Evolutionary conservation across 1,284 basidiomycete genomes (phyloP).

Genomic region (Apiotrichum gracile): DNA sequence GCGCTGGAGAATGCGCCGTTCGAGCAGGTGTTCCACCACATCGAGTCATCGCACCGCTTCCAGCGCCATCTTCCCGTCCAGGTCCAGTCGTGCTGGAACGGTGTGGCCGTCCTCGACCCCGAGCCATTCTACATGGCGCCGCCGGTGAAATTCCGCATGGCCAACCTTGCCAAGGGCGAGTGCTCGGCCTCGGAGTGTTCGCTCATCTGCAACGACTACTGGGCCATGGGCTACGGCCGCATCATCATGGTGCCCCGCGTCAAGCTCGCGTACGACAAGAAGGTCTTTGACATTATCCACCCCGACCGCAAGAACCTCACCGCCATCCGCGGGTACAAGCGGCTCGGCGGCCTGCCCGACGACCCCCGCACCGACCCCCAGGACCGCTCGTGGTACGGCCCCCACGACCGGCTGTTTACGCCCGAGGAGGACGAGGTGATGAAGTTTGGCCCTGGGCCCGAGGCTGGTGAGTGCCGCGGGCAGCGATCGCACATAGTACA

Average conservation of each 20-base stretch:
- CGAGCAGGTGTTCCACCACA: conserved; percentile 82
- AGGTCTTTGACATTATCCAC: conserved; percentile 89
- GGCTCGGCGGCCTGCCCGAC: conserved; percentile 84
- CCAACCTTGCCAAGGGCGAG: conserved; percentile 66
- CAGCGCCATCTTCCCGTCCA: conserved; percentile 85
- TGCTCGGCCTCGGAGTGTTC: conserved; percentile 90
- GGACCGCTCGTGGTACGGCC: conserved; percentile 86
- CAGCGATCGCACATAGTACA: no score
- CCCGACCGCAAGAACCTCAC: conserved; percentile 79
- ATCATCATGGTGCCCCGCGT: conserved; percentile 95
- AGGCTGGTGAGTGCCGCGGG: conserved; percentile 60
- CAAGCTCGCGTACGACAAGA: conserved; percentile 88
- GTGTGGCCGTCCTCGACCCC: conserved; percentile 85
- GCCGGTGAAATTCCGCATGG: conserved; percentile 89
- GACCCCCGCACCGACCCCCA: conserved; percentile 91
- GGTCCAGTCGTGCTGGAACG: conserved; percentile 96
- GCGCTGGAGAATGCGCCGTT: conserved; percentile 94
- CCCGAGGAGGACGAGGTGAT: conserved; percentile 73
- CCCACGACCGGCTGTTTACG: conserved; percentile 85
- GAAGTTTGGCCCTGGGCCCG: conserved; percentile 72
- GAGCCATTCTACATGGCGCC: conserved; percentile 84
- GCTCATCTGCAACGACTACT: conserved; percentile 86
- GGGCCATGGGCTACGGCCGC: conserved; percentile 83
- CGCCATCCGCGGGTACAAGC: conserved; percentile 83
- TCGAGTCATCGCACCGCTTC: conserved; percentile 68